Conservation (phyloP, 352 stramenopile species). For the Globisporangium rhizosaccharum region DNA sequence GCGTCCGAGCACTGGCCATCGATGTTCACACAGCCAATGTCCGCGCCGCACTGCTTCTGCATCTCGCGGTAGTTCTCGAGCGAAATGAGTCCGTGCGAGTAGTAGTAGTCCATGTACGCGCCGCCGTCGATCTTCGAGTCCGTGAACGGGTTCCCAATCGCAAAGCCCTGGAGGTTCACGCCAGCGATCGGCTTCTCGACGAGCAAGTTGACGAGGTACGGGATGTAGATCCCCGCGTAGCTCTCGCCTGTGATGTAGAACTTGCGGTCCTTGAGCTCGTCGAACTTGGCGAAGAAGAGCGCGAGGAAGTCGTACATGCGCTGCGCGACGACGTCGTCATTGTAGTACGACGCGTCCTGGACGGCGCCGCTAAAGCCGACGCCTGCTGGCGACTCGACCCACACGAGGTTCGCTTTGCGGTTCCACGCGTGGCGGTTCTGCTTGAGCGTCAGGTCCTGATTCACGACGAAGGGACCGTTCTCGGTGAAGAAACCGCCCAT, state of each 20-base stretch:
- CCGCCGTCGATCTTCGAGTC: constrained; percentile 55
- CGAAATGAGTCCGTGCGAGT: constrained; percentile 82
- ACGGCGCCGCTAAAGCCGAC: constrained; percentile 68
- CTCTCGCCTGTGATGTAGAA: constrained; percentile 85
- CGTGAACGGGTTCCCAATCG: constrained; percentile 74
- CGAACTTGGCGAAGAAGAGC: constrained; percentile 66
- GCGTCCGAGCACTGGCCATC: constrained; percentile 29
- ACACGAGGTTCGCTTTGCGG: constrained; percentile 72
- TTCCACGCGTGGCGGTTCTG: constrained; percentile 76
- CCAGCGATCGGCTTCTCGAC: constrained; percentile 51
- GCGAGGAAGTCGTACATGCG: constrained; percentile 76
- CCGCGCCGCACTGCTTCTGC: constrained; percentile 37
- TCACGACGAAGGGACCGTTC: constrained; percentile 74
- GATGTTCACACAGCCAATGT: constrained; percentile 64
- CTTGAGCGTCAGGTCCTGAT: constrained; percentile 43
- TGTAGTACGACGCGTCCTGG: constrained; percentile 66
- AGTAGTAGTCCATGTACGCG: constrained; percentile 83
- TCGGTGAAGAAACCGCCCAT: constrained; percentile 66
- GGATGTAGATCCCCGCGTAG: constrained; percentile 90
- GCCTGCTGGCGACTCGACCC: constrained; percentile 67
- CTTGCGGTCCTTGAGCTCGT: constrained; percentile 58
- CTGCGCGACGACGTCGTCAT: constrained; percentile 68
- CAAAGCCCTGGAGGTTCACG: constrained; percentile 73
- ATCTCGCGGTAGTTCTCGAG: constrained; percentile 70
- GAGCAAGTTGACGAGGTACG: constrained; percentile 73